Conservation (phyloP, 2,329 filamentous ascomycete genomes). For the Apiospora kogelbergensis region DNA sequence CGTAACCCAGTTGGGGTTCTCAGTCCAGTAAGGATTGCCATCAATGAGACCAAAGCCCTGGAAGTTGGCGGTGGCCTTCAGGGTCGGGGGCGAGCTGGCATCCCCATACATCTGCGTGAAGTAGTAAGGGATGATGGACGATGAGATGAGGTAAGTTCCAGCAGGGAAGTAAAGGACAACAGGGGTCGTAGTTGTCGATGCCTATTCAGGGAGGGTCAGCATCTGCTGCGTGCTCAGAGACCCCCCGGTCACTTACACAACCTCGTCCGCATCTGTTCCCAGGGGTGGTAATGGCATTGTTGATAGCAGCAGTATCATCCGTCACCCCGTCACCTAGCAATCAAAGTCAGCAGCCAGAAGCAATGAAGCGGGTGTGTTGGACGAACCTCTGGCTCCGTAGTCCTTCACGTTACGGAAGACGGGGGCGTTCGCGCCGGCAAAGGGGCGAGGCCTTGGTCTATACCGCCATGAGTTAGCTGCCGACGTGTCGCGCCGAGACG, state of each 20-base stretch:
- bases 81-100: slow-evolving; percentile 53
- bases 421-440: slow-evolving; percentile 35
- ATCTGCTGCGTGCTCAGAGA: not conserved
- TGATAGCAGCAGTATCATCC: slow-evolving; percentile 48
- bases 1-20: slow-evolving; percentile 40
- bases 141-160: slow-evolving; percentile 56
- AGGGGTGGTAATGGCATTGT: slow-evolving; percentile 39
- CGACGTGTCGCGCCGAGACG: too few relatives aligned
- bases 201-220: slow-evolving; percentile 22
- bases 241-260: slow-evolving; percentile 35
- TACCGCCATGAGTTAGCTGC: slow-evolving; percentile 13
- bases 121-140: slow-evolving; percentile 61
- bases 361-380: not conserved
- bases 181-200: slow-evolving; percentile 40
- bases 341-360: not conserved
- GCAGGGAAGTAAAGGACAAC: slow-evolving; percentile 44
- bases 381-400: slow-evolving; percentile 43
- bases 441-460: slow-evolving; percentile 46
- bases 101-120: slow-evolving; percentile 64
- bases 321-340: slow-evolving; percentile 41
- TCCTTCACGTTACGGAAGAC: slow-evolving; percentile 50
- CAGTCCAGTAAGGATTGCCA: slow-evolving; percentile 48
- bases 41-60: slow-evolving; percentile 58
- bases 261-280: slow-evolving; percentile 41
- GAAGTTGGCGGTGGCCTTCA: slow-evolving; percentile 55